Conservation (phyloP, 2,329 filamentous ascomycete genomes). For the Alternaria infectoria region DNA sequence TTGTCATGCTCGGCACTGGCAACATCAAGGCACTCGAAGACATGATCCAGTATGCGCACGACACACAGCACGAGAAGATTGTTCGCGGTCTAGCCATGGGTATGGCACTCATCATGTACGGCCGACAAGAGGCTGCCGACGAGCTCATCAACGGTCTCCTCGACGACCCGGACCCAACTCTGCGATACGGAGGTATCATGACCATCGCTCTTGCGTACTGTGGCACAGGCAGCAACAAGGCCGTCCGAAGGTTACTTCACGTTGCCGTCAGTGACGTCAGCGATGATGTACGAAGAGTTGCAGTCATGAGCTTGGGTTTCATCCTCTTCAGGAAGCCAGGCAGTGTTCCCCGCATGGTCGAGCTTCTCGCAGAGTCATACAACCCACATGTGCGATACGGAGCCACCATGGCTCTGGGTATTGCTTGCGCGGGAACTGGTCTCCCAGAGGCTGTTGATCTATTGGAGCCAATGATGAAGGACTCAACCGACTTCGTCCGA, state of each 20-base stretch:
- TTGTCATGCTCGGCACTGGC: slow-evolving; percentile 98
- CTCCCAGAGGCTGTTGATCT: slow-evolving; percentile 96
- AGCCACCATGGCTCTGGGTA: slow-evolving; percentile 97
- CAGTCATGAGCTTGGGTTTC: slow-evolving; percentile 97
- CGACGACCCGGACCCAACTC: slow-evolving; percentile 88
- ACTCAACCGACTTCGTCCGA: slow-evolving; percentile 96
- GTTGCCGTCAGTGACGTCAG: slow-evolving; percentile 98
- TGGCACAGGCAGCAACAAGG: slow-evolving; percentile 97
- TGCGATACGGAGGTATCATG: slow-evolving; percentile 97
- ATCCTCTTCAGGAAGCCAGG: slow-evolving; percentile 98
- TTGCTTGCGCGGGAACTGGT: slow-evolving; percentile 95
- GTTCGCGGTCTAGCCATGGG: slow-evolving; percentile 93
- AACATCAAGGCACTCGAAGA: slow-evolving; percentile 92
- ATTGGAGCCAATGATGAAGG: slow-evolving; percentile 98
- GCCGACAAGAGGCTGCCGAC: slow-evolving; percentile 91
- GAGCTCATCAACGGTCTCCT: slow-evolving; percentile 92
- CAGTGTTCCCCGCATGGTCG: slow-evolving; percentile 97
- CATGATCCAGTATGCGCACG: slow-evolving; percentile 97
- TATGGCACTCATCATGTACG: slow-evolving; percentile 99
- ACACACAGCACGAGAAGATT: slow-evolving; percentile 99
- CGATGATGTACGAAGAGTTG: slow-evolving; percentile 93
- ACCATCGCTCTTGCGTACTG: slow-evolving; percentile 98
- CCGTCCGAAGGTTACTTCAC: slow-evolving; percentile 92
- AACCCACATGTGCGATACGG: slow-evolving; percentile 98
- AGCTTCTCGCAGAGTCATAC: slow-evolving; percentile 96